Base-by-base conservation (phyloP, 805 yeast species). In the Ogataea sp. region DNA sequence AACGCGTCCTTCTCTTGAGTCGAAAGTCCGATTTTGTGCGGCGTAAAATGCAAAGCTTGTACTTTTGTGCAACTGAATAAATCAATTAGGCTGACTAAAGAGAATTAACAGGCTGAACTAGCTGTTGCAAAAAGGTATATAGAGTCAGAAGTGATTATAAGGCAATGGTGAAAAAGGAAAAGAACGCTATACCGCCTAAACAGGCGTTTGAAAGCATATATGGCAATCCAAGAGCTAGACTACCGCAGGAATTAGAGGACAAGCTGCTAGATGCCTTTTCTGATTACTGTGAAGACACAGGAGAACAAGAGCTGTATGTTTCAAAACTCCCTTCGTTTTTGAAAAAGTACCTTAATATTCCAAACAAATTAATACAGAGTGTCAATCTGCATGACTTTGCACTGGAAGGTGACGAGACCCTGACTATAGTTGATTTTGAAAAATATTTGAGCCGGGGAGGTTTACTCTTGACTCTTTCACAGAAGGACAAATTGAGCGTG, bases 381-480 rank as follows among this genome's bases (percentile, higher is more conserved):
- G 32, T 67, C 11, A 45, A 54, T 3, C 36, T 40, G 1, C 49
- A 50, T 0, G 59, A 63, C 10, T 43, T 70, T 20, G 45, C 57
- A 1, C 45, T 71, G 10, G 68, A 62, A 15, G 71, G 66, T n/a
- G n/a, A n/a, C n/a, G n/a, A n/a, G 0, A 66, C 73, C 0, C 37
- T 41, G 1, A 49, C 64, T 27, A 52, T 73, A 3, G 62, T 74
- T 11, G 78, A 72, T 47, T 70, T 73, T 43, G 76, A 71, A 34
- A 65, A 62, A 40, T 53, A 70, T 30, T 39, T 73, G 26, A 52
- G 55, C 30, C 53, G 52, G 35, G 70, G 73, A 2, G 68, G 62
- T 32, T 62, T 70, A 23, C 46, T 72, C 35, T 41, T 72, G 30
- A 52, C 64, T 11, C 57, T 70, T 35, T 45, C 47, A 20, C 29